These are phyloP conservation scores for Copromyces sp. DNA, from an alignment of 495 filamentous ascomycete genomes.

Conservation along the genomic window DNA sequence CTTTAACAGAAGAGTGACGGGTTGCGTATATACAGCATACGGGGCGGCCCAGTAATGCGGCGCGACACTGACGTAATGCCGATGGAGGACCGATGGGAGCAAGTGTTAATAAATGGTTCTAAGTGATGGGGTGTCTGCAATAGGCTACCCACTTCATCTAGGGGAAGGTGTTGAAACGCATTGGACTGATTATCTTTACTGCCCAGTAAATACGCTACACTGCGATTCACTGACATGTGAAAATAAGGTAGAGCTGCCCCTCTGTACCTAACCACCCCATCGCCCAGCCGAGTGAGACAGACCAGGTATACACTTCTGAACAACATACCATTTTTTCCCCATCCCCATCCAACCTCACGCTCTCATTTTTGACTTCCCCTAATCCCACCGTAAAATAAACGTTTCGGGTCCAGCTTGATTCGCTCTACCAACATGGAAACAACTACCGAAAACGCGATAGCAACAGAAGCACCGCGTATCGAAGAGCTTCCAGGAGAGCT, in stretches of 20 bases:
- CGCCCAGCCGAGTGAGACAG: neutral
- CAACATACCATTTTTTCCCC: neutral
- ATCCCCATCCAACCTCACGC: neutral
- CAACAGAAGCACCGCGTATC: neutral
- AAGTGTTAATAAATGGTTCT: neutral
- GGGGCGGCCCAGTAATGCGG: neutral
- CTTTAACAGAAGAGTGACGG: neutral
- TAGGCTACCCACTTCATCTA: neutral
- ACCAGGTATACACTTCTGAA: neutral
- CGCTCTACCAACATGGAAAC: constrained; percentile 8
- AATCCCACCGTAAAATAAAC: neutral
- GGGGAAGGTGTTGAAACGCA: neutral
- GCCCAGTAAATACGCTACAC: neutral
- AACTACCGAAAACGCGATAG: neutral
- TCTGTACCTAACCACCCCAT: neutral
- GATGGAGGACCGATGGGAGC: neutral
- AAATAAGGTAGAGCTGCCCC: neutral
- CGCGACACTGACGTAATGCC: neutral
- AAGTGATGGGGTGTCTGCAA: neutral
- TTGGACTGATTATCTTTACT: neutral
- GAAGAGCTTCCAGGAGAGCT: constrained; percentile 43
- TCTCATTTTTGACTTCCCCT: neutral
- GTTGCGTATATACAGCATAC: neutral
- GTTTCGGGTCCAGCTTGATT: neutral
- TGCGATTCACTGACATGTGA: neutral